phyloP scores from a whole-genome alignment of 306 rosid genomes.

The Gleditsia sinensis region DNA sequence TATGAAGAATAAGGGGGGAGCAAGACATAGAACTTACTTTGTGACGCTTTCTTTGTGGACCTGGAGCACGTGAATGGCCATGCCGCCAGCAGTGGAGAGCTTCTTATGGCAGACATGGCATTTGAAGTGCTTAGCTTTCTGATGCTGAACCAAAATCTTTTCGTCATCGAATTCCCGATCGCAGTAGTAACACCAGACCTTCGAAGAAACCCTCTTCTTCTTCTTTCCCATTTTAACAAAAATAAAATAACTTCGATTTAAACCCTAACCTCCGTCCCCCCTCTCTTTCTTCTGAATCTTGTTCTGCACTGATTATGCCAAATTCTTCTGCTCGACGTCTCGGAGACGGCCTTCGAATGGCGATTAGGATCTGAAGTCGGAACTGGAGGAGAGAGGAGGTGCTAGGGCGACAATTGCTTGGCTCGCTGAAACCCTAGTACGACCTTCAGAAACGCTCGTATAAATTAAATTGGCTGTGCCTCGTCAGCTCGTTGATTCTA shows the following conservation, averaged over 20 bases:
- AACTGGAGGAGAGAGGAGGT: conserved; percentile 18
- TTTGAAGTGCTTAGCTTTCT: conserved; percentile 98
- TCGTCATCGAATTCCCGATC: conserved; percentile 98
- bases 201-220: conserved; percentile 94
- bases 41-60: conserved; percentile 97
- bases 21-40: conserved; percentile 52
- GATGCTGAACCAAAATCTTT: conserved; percentile 97
- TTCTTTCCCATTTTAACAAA: conserved; percentile 71
- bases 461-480: neutral
- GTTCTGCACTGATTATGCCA: neutral
- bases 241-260: neutral
- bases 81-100: conserved; percentile 98
- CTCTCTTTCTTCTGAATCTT: neutral
- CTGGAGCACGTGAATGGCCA: conserved; percentile 98
- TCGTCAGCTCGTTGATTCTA: neutral
- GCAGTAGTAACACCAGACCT: conserved; percentile 99
- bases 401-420: conserved; percentile 34
- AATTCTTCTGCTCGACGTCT: neutral
- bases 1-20: neutral
- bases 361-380: conserved; percentile 5
- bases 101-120: conserved; percentile 99
- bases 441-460: neutral
- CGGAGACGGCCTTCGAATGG: neutral
- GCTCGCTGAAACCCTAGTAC: neutral
- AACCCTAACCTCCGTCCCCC: neutral